phyloP scores from a whole-genome alignment of 225 moss, liverwort and hornwort genomes.

The Ulota crispa region DNA sequence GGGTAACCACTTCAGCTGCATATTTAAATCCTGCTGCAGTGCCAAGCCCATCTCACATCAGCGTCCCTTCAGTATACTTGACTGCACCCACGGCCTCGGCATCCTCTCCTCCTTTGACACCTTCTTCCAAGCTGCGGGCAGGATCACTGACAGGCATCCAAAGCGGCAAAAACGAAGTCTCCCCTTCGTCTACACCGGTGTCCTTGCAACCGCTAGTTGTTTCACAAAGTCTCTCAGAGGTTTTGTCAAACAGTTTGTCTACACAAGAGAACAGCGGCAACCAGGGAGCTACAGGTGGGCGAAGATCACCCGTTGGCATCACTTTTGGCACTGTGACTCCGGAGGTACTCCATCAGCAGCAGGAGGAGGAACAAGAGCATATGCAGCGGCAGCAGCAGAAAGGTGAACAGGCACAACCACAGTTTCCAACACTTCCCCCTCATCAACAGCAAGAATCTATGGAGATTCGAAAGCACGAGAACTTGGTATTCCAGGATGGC shows the following conservation, averaged over 20 bases:
- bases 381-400: constrained; percentile 52
- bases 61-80: constrained; percentile 33
- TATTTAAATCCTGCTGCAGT: constrained; percentile 35
- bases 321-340: constrained; percentile 98
- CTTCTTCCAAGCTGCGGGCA: constrained; percentile 58
- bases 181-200: constrained; percentile 36
- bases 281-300: constrained; percentile 49
- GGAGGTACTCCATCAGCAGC: constrained; percentile 81
- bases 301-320: constrained; percentile 72
- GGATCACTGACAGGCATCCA: constrained; percentile 45
- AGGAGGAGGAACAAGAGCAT: constrained; percentile 61
- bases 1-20: constrained; percentile 38
- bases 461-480: constrained; percentile 47
- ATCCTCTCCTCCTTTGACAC: constrained; percentile 79
- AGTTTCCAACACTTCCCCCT: constrained; percentile 35
- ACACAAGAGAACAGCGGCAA: constrained; percentile 46
- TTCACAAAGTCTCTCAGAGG: constrained; percentile 39
- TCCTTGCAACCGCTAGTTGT: constrained; percentile 24
- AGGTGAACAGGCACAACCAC: constrained; percentile 44
- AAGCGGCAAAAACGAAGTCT: constrained; percentile 37
- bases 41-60: constrained; percentile 36
- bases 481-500: constrained; percentile 44
- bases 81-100: constrained; percentile 39
- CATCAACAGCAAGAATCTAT: constrained; percentile 50
- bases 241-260: constrained; percentile 27